Percentiles rank a stretch among this genome's conserved stretches.
Evolutionary conservation across 2,329 filamentous ascomycete species (phyloP).

Genomic region (Colletotrichum sojae): DNA sequence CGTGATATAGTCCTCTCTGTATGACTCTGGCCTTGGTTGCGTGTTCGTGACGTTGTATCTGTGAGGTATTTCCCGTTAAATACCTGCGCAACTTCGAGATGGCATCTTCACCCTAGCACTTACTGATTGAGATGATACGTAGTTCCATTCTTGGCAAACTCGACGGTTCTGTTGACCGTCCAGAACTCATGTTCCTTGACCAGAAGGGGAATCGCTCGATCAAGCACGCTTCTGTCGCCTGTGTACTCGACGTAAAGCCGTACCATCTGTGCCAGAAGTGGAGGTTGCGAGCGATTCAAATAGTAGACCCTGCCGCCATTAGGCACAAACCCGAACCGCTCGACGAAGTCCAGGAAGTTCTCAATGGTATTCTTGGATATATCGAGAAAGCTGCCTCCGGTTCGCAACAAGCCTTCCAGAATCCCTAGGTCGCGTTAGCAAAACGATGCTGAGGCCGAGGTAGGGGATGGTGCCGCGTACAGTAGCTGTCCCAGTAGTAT

Average conservation of each 20-base stretch:
- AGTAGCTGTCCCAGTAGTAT: conserved; percentile 80
- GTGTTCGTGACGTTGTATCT: conserved; percentile 74
- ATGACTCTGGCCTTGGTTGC: conserved; percentile 77
- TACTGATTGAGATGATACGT: conserved; percentile 71
- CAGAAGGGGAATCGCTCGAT: conserved; percentile 73
- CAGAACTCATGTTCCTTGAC: conserved; percentile 76
- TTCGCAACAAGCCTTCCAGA: conserved; percentile 75
- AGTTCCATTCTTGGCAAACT: conserved; percentile 59
- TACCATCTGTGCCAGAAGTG: conserved; percentile 77
- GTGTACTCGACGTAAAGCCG: conserved; percentile 75
- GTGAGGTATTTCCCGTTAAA: conserved; percentile 6
- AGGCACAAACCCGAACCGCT: conserved; percentile 75
- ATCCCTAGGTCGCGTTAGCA: conserved; percentile 56
- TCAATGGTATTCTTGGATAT: conserved; percentile 78
- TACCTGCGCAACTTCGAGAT: too few relatives aligned
- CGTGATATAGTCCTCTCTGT: conserved; percentile 74
- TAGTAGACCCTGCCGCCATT: conserved; percentile 79
- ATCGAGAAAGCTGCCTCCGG: conserved; percentile 72
- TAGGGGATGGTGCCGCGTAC: not conserved
- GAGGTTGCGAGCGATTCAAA: conserved; percentile 77
- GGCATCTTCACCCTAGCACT: conserved; percentile 40
- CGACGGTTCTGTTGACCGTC: conserved; percentile 71
- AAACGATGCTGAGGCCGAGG: conserved; percentile 46
- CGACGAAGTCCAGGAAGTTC: conserved; percentile 78
- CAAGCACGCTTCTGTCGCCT: conserved; percentile 72